phyloP scores from a whole-genome alignment of 352 stramenopile genomes.

The Phytophthora chlamydospora region DNA sequence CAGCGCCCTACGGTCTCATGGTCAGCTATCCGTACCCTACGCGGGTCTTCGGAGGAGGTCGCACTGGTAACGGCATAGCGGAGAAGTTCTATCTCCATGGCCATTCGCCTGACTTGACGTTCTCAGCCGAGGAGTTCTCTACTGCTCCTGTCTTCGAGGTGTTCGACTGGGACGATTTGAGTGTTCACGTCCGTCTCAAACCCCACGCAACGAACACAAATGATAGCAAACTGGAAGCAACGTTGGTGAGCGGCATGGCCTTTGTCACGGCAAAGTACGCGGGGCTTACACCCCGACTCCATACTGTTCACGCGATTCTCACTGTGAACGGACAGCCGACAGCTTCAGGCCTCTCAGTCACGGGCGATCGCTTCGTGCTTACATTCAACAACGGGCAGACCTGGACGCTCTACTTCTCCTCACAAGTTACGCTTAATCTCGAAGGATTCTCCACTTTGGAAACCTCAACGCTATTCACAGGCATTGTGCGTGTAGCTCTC shows the following conservation, averaged over 20 bases:
- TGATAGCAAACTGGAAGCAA: constrained; percentile 20
- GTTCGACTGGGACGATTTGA: constrained; percentile 41
- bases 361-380: constrained; percentile 40
- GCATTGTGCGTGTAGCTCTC: constrained; percentile 23
- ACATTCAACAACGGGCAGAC: constrained; percentile 42
- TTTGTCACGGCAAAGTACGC: constrained; percentile 49
- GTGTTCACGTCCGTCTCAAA: constrained; percentile 40
- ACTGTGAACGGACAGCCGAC: constrained; percentile 39
- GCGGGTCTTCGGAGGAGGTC: constrained; percentile 36
- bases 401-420: constrained; percentile 53
- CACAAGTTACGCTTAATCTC: constrained; percentile 26
- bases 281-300: constrained; percentile 36
- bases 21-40: constrained; percentile 48
- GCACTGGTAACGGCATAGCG: constrained; percentile 33
- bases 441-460: constrained; percentile 26
- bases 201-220: constrained; percentile 16
- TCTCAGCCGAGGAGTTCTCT: constrained; percentile 48
- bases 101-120: constrained; percentile 38
- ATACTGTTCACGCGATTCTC: constrained; percentile 33
- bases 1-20: constrained; percentile 38
- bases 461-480: constrained; percentile 21
- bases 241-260: constrained; percentile 58
- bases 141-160: constrained; percentile 27
- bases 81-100: constrained; percentile 46
- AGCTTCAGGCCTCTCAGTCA: constrained; percentile 8